Evolutionary conservation across 2,329 filamentous ascomycete species (phyloP), one percentile per base, ranked within the genome.

Genomic region (Colletotrichum spinosum): DNA sequence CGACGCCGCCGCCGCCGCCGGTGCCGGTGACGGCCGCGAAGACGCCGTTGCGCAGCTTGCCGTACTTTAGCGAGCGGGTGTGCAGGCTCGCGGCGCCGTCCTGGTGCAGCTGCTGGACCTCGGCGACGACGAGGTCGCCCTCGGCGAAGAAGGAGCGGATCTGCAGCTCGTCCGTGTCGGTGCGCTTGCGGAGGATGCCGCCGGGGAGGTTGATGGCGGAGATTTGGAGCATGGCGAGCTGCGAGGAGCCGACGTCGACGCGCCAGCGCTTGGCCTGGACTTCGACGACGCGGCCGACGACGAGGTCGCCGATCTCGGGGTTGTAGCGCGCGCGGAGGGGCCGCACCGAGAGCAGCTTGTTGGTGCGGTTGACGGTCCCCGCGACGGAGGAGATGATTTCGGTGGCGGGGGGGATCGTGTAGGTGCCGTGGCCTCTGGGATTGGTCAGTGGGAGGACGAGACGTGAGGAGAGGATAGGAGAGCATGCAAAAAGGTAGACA

Each of bases 111-210:
- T 88, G 88, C 84, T 99, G 96, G 59, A 99, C 96, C 80, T 99
- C 96, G 1, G 96, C 96, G 15, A 98, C 92, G 13, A 99, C 82
- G 56, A 99, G 81, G 76, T 99, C 96, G 11, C 96, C 96, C 79
- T 99, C 96, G 59, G 91, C 90, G 81, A 99, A 98, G 79, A 97
- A 99, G n/a, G 90, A 93, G 55, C 96, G 89, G 78, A 99, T 98
- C 79, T 98, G 96, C 72, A 99, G 85, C 82, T 98, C 96, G 78
- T 99, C 96, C 13, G 96, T 97, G 73, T 95, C 94, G 35, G 96
- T 99, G 69, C 96, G 86, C 75, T 95, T 92, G 64, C 96, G 88
- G 72, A 97, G 84, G 69, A 97, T 97, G 39, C 96, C 96, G 61
- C 96, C 96, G 0, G 96, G 96, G 2, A 99, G 83, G 76, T 99